Evolutionary conservation across 768 basidiomycete genomes (phyloP), one percentile per base, ranked within the genome.

Genomic region (Hericium alpestre): DNA sequence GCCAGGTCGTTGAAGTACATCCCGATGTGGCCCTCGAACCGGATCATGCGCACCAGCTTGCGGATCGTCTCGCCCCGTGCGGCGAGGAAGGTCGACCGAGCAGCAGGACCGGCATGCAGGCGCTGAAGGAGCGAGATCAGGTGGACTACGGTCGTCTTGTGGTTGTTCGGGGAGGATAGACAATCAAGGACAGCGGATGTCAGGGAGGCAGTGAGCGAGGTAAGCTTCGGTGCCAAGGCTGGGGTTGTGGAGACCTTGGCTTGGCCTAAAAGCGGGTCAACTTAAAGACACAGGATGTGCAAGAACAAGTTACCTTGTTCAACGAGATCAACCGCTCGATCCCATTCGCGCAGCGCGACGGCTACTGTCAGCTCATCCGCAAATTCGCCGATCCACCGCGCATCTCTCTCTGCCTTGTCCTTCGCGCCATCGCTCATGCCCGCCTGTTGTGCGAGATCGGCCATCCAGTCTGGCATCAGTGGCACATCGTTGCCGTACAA

Each of bases 301-400:
- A 48, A 41, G 20, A 55, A 37, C 8, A 16, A 40, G 8, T 43
- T 59, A 84, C 93, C 93, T 72, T 88, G 80, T 65, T 95, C 91
- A 3, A 96, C 83, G 9, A 95, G 74, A 6, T 73, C 74, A n/a
- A 90, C 87, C 0, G 93, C 93, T 61, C 86, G 83, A 46, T 87
- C 82, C 90, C 94, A 98, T 61, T 90, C 82, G 52, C 90, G 80
- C 49, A 93, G 73, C 1, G 94, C 88, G 57, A 97, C 93, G 0
- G 93, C 83, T 4, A 98, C 93, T 0, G 90, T 90, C 22, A 97
- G 71, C 47, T 94, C 84, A 65, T 99, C 96, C 4, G 88, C 83
- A 76, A 90, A 95, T 55, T 97, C 93, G 48, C 86, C 84, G 11
- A 89, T 80, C 83, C 87, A 96, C n/a, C 86, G 81, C 1, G 83